Base-by-base conservation (phyloP, 441 rosid genomes). In the Raphanus hybrid region DNA sequence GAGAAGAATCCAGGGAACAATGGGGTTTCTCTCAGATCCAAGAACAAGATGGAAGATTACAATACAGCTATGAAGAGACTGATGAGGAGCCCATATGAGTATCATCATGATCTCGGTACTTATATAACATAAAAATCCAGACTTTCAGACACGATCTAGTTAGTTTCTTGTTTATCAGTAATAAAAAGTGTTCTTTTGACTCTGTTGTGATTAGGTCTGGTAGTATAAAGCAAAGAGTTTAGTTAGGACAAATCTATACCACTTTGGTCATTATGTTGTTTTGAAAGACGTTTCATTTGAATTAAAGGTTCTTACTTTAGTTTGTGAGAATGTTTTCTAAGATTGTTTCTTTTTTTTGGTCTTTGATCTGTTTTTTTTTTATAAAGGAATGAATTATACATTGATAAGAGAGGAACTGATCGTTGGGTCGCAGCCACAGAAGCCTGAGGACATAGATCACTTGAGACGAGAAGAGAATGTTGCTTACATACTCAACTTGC, bases 31-130 rank as follows among this genome's bases (percentile, higher is more conserved):
- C 78, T 80, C 16, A 84, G 83, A 59, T 81, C 87, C 69, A 85
- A 67, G 75, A 84, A 80, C 82, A 87, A 73, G 77, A 77, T 86
- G 88, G 96, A 92, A 32, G 91, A 88, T 27, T 94, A 92, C 72
- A 92, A 94, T 77, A 84, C 72, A 43, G 90, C 93, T 79, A 94
- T 92, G 97, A 92, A 91, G 87, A 85, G 84, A 77, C 82, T 91
- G 92, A 94, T 88, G 98, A 90, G 97, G 70, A 91, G 83, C 85
- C 97, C 97, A 0, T 94, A 89, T 66, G 97, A 94, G 75, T 94
- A 94, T 83, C 97, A 91, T 76, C 98, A 94, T 73, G 98, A 93
- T 80, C 87, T 93, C 3, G 95, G 98, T 93, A 48, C 7, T 62
- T 81, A 10, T 2, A 18, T 55, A n/a, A 23, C 26, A 23, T 23